Evolutionary conservation across 108 stramenopile genomes (phyloP), one percentile per base, ranked within the genome.

Genomic region (Hondaea fermentalgiana): DNA sequence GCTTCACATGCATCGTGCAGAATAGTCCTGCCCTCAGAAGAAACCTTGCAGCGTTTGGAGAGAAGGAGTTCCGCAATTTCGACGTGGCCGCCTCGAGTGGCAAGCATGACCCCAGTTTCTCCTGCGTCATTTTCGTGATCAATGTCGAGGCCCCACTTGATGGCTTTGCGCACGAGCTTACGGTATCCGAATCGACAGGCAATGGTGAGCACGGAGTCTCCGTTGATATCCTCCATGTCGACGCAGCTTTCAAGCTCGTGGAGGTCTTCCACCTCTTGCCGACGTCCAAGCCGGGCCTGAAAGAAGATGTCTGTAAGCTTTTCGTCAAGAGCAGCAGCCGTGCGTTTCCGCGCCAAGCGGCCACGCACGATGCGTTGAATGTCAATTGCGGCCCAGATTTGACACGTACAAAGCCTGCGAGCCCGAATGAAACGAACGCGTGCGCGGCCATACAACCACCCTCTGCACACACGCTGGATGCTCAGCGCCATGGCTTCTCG

Each of bases 181-280:
- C 51, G 19, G 23, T 83, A 53, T 25, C 76, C 76, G 4, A 53
- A 53, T 8, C 76, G 76, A 23, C 76, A 83, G 10, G 76, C 76
- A 12, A 83, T 53, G 49, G 76, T 83, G n/a, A 83, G 28, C 10
- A 83, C 76, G 0, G 49, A 45, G 28, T 83, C 76, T 16, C 76
- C 76, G 51, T 83, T 47, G 25, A 83, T 47, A 23, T 83, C 76
- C 28, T 83, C 76, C 0, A 83, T 0, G 28, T 4, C 76, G n/a
- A 83, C 25, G 51, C 76, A 83, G 49, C 49, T 47, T 0, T 53
- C 76, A 12, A 83, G 28, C 12, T 47, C 76, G 28, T 83, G 45
- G 6, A 83, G 76, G 76, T 83, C 76, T 35, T 83, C 76, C 16
- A 83, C 76, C n/a, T 83, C 49, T 23, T 83, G 76, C 12, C 76